Evolutionary conservation across 495 filamentous ascomycete genomes (phyloP).

Genomic region (Tirmania nivea): DNA sequence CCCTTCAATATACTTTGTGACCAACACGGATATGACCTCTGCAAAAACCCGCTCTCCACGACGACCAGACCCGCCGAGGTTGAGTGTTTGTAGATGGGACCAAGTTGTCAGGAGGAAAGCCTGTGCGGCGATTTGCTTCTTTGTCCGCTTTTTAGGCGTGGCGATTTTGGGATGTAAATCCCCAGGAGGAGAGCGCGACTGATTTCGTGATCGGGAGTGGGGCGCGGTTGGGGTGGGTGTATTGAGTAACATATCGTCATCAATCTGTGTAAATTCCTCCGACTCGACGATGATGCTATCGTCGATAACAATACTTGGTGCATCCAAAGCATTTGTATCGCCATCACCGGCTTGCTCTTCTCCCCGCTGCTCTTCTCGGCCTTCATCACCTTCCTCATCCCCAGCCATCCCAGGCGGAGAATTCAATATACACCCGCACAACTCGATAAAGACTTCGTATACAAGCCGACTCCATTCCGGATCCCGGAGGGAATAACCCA

Average conservation of each 20-base stretch:
- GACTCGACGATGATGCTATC: slow-evolving; percentile 17
- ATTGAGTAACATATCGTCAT: neutral
- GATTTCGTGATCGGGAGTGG: neutral
- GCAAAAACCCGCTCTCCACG: slow-evolving; percentile 19
- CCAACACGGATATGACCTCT: slow-evolving; percentile 17
- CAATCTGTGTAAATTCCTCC: slow-evolving; percentile 1
- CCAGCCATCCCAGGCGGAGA: slow-evolving; percentile 4
- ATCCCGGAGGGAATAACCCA: slow-evolving; percentile 17
- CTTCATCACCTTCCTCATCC: slow-evolving; percentile 2
- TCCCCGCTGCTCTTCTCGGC: neutral
- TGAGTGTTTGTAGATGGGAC: slow-evolving; percentile 15
- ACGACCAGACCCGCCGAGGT: slow-evolving; percentile 16
- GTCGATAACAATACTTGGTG: slow-evolving; percentile 14
- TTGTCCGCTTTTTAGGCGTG: neutral
- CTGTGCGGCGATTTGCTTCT: neutral
- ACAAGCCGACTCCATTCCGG: slow-evolving; percentile 17
- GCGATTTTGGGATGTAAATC: neutral
- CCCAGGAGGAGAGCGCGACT: neutral
- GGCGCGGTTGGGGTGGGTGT: neutral
- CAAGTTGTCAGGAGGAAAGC: slow-evolving; percentile 4
- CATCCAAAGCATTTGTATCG: slow-evolving; percentile 5
- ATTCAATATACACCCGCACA: slow-evolving; percentile 12
- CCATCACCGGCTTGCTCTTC: slow-evolving; percentile 9
- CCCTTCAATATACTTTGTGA: slow-evolving; percentile 16
- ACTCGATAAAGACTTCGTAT: slow-evolving; percentile 13